phyloP scores from a whole-genome alignment of 768 basidiomycete genomes.

The Hemileccinum rubropunctum region DNA sequence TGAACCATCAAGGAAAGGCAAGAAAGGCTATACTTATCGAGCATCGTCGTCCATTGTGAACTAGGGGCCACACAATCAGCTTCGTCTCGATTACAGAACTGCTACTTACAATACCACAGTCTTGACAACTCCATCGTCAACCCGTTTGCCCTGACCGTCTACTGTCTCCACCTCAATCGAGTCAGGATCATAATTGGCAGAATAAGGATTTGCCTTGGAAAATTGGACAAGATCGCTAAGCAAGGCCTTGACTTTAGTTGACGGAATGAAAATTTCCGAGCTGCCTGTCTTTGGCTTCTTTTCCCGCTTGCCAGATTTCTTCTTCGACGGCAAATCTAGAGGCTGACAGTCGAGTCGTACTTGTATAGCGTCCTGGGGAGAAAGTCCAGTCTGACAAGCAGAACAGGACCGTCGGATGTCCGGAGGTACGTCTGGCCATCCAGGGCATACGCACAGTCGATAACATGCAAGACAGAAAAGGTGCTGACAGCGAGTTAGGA shows the following conservation, averaged over 20 bases:
- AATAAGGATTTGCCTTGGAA: conserved; percentile 83
- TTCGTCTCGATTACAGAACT: conserved; percentile 11
- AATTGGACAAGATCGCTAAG: conserved; percentile 76
- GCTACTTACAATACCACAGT: conserved; percentile 90
- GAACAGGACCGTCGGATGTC: conserved; percentile 67
- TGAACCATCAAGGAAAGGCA: not conserved
- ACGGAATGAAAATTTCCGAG: conserved; percentile 63
- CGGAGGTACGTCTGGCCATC: conserved; percentile 70
- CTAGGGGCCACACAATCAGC: conserved; percentile 38
- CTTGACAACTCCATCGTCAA: conserved; percentile 75
- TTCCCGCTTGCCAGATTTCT: conserved; percentile 63
- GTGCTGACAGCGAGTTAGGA: conserved; percentile 93
- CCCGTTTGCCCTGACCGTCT: conserved; percentile 65
- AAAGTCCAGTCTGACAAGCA: conserved; percentile 70
- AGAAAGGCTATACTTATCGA: conserved; percentile 64
- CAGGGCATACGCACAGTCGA: conserved; percentile 70
- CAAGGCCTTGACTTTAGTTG: conserved; percentile 87
- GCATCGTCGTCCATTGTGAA: conserved; percentile 94
- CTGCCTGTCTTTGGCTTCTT: conserved; percentile 56
- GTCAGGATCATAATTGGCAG: conserved; percentile 79
- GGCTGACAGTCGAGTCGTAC: conserved; percentile 58
- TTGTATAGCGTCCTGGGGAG: conserved; percentile 76
- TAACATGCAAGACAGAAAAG: conserved; percentile 89
- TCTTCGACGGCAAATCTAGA: conserved; percentile 48
- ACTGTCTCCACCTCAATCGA: conserved; percentile 74